A percentile compares a stretch with the other conserved stretches of the same genome.
phyloP scores from a whole-genome alignment of 2,329 filamentous ascomycete genomes.

The Fusarium sp. region DNA sequence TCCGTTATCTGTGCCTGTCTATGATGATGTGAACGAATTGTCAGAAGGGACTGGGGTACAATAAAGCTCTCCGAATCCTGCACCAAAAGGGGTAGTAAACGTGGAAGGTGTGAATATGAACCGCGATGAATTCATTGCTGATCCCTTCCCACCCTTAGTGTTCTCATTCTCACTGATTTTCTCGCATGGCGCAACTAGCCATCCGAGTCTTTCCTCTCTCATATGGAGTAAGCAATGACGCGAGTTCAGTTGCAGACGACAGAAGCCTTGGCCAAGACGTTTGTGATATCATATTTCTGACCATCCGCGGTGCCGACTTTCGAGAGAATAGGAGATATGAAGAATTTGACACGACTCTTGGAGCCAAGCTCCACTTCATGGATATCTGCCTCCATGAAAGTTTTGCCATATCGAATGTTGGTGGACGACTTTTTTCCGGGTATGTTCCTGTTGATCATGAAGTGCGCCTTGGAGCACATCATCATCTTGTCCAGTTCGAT shows the following conservation, averaged over 20 bases:
- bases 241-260: background rate
- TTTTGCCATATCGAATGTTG: too few relatives aligned
- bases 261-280: background rate
- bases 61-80: background rate
- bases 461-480: too few relatives aligned
- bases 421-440: too few relatives aligned
- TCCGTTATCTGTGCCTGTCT: background rate
- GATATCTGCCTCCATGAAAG: too few relatives aligned
- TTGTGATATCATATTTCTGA: too few relatives aligned
- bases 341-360: too few relatives aligned
- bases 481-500: too few relatives aligned
- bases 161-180: background rate
- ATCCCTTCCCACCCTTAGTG: background rate
- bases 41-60: background rate
- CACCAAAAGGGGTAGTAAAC: background rate
- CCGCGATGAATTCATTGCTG: background rate
- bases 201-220: fast-evolving
- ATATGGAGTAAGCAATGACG: background rate
- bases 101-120: background rate
- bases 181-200: background rate
- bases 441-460: too few relatives aligned
- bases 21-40: background rate
- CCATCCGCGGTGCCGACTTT: too few relatives aligned
- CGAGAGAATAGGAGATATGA: too few relatives aligned
- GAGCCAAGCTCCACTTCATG: too few relatives aligned